Conservation (phyloP, 805 yeast species). For the Hanseniaspora lachancei region DNA sequence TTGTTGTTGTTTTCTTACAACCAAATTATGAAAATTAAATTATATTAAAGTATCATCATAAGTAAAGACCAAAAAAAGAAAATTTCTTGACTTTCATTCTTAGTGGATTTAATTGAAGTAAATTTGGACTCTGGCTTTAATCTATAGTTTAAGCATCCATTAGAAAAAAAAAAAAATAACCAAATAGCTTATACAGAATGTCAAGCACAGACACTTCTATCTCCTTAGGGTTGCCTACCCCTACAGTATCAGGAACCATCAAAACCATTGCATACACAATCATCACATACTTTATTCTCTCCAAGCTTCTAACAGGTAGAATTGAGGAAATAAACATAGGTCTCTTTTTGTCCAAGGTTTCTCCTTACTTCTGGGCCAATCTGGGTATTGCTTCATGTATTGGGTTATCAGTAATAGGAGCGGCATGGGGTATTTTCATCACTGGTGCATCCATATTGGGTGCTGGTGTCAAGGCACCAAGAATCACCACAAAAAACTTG, state of each 20-base stretch:
- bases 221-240: slow-evolving; percentile 12
- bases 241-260: slow-evolving; percentile 16
- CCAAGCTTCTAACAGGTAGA: slow-evolving; percentile 65
- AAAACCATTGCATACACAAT: slow-evolving; percentile 20
- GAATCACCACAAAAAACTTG: slow-evolving; percentile 92
- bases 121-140: too few relatives aligned
- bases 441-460: slow-evolving; percentile 92
- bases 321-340: slow-evolving; percentile 92
- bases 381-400: slow-evolving; percentile 83
- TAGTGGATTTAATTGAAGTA: too few relatives aligned
- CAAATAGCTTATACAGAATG: background rate
- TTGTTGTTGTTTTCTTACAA: background rate
- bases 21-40: background rate
- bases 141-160: too few relatives aligned
- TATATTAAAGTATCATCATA: background rate
- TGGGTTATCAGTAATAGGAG: slow-evolving; percentile 90
- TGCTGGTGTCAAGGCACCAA: slow-evolving; percentile 95
- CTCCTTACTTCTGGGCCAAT: slow-evolving; percentile 96
- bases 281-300: slow-evolving; percentile 21
- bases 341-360: slow-evolving; percentile 63
- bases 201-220: background rate
- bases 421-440: slow-evolving; percentile 97
- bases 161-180: too few relatives aligned
- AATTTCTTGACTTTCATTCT: too few relatives aligned
- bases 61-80: too few relatives aligned